Evolutionary conservation across 148 eudicot species (phyloP).

Genomic region (Silene conica): DNA sequence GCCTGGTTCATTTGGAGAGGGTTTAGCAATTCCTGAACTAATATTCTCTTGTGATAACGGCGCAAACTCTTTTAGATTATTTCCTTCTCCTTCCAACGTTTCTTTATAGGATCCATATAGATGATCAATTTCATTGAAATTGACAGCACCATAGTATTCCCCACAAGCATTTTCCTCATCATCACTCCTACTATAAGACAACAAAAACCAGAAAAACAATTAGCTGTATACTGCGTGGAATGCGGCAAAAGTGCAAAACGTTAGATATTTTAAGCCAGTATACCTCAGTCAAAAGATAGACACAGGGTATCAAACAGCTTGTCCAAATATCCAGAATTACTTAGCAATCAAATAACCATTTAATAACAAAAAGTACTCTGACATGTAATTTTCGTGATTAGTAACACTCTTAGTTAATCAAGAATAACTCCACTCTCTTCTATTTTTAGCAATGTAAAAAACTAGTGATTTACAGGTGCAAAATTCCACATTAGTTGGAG

Average conservation of each 20-base stretch:
- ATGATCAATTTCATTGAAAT: slow-evolving; percentile 46
- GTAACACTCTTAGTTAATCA: neutral
- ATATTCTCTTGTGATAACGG: slow-evolving; percentile 33
- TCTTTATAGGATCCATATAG: slow-evolving; percentile 43
- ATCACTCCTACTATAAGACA: slow-evolving; percentile 47
- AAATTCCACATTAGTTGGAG: neutral
- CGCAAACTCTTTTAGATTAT: slow-evolving; percentile 40
- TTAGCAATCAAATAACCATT: neutral
- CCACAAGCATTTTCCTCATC: slow-evolving; percentile 47
- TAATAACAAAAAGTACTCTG: neutral
- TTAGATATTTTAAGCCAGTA: neutral
- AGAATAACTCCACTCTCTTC: neutral
- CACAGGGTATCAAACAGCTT: neutral
- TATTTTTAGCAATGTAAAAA: neutral
- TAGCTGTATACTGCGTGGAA: slow-evolving; percentile 1
- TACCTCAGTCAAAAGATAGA: neutral
- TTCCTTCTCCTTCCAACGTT: slow-evolving; percentile 40
- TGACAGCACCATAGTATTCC: slow-evolving; percentile 44
- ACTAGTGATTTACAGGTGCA: neutral
- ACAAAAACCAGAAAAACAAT: slow-evolving; percentile 8
- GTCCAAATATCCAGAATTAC: neutral
- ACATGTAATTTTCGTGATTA: neutral
- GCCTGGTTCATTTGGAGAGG: slow-evolving; percentile 36
- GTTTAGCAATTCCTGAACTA: slow-evolving; percentile 37
- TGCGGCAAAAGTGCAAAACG: neutral